Evolutionary conservation across 345 rosid genomes (phyloP), one percentile per base, ranked within the genome.

Genomic region (Eucalyptus cloeziana): DNA sequence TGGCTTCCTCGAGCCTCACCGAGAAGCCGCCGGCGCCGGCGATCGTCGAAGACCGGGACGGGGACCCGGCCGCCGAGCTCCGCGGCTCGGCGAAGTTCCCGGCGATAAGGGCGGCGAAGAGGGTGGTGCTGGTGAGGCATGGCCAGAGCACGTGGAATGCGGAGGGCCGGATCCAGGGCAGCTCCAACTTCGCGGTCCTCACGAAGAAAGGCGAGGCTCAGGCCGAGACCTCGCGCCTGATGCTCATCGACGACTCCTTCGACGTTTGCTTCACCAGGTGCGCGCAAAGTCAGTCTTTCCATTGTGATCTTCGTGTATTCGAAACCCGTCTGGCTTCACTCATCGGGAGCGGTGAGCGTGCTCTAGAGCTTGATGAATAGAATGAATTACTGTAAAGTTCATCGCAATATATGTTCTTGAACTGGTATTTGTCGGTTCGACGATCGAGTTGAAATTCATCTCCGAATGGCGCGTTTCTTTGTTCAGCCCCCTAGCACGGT

Each of bases 61-160:
- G 90, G 30, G 85, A 85, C 45, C 81, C 90, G 76, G 91, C 88
- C 47, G 89, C 93, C 40, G 94, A 93, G 89, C 91, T 92, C 16
- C 86, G 87, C 88, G 93, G 85, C 30, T 50, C 93, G 67, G 88
- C 86, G 24, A 92, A 93, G 85, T 93, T 95, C 51, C 97, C 96
- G 24, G 89, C 91, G 31, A 90, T 95, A 49, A 91, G 90, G 89
- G 94, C 88, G 51, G 93, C 96, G 88, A 97, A 97, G 94, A 90
- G 99, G 87, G 98, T 96, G 90, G 95, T 96, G 47, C 93, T 97
- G 86, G 99, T 97, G 88, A 94, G 98, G 93, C 99, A 97, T 89
- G 98, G 99, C 24, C 98, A 96, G 96, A 97, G 99, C 95, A 95
- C 98, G 86, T 96, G 99, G 99, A 96, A 96, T 24, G 96, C 91